Evolutionary conservation across 768 basidiomycete species (phyloP), one percentile per base, ranked within the genome.

Genomic region (Mrakia frigida): DNA sequence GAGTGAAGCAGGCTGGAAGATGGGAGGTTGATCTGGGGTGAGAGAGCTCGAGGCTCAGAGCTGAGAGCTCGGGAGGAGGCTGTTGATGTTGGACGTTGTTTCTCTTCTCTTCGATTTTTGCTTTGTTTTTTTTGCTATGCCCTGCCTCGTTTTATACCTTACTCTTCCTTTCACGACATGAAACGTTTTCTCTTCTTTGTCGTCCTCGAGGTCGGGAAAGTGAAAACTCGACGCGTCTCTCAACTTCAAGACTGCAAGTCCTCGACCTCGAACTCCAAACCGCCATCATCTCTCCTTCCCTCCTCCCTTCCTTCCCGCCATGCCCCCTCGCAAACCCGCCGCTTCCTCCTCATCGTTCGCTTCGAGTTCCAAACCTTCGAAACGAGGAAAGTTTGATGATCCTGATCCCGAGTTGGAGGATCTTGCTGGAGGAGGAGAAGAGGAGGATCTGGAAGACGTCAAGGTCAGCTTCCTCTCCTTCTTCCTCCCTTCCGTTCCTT

Each of bases 361-460:
- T 23, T 65, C 41, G 6, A 61, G 56, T 7, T 74, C 73, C 9
- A 63, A 74, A 31, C 59, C 60, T 9, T n/a, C 60, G 6, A 76
- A 76, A 46, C 70, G 75, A 33, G 60, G 56, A 5, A 71, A 63
- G 46, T 70, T 76, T 35, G 75, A 76, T 41, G 70, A 35, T 18
- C 46, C 28, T 16, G 75, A 67, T 43, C 39, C 39, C 28, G 39
- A 43, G 41, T 37, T 68, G 65, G 46, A 28, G n/a, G 37, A 52
- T 35, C 28, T 46, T 1, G 71, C 21, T n/a, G 43, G 33, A 35
- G 59, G n/a, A 16, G 73, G 59, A 4, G 75, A 76, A 46, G 75
- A 76, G 7, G 75, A 76, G 10, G 75, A 76, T 31, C 71, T 76
- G 23, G 75, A 76, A 33, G 75, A 76, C n/a, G 69, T 39, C 59